phyloP scores from a whole-genome alignment of 2,329 filamentous ascomycete species.

The Metarhizium humberi region DNA sequence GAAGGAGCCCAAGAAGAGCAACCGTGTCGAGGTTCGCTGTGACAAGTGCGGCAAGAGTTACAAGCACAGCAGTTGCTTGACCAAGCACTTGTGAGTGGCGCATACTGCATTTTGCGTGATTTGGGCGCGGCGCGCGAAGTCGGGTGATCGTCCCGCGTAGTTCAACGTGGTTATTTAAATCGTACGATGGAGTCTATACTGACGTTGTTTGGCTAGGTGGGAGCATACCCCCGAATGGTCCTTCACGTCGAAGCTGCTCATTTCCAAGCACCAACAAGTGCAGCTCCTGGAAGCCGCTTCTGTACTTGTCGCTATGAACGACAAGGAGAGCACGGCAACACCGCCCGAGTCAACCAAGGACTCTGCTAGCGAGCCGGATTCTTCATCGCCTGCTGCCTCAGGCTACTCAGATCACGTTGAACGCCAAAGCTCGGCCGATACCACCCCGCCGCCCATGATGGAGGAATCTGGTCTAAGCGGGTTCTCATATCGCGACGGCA shows the following conservation, averaged over 20 bases:
- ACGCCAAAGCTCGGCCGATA: slow-evolving; percentile 77
- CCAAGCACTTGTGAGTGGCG: slow-evolving; percentile 98
- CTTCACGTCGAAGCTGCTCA: slow-evolving; percentile 91
- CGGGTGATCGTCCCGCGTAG: neutral
- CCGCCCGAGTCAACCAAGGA: slow-evolving; percentile 58
- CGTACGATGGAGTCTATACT: neutral
- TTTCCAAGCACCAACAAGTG: slow-evolving; percentile 98
- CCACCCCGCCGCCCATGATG: slow-evolving; percentile 75
- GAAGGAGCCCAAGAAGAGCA: slow-evolving; percentile 79
- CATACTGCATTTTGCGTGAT: slow-evolving; percentile 34
- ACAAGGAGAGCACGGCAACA: slow-evolving; percentile 42
- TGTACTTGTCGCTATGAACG: slow-evolving; percentile 88
- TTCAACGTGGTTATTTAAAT: neutral
- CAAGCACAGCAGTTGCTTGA: slow-evolving; percentile 99
- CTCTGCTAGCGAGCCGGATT: slow-evolving; percentile 71
- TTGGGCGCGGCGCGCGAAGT: slow-evolving; percentile 1
- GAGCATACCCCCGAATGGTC: slow-evolving; percentile 99
- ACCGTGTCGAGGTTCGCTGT: slow-evolving; percentile 81
- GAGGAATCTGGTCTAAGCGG: slow-evolving; percentile 52
- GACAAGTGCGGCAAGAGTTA: slow-evolving; percentile 99
- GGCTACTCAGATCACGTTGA: slow-evolving; percentile 71
- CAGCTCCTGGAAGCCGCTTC: slow-evolving; percentile 94
- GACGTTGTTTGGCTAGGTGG: slow-evolving; percentile 54
- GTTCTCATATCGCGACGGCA: slow-evolving; percentile 44
- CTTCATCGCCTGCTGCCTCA: slow-evolving; percentile 71